Conservation (phyloP, 2,329 filamentous ascomycete genomes). For the Fusarium nodosum region DNA sequence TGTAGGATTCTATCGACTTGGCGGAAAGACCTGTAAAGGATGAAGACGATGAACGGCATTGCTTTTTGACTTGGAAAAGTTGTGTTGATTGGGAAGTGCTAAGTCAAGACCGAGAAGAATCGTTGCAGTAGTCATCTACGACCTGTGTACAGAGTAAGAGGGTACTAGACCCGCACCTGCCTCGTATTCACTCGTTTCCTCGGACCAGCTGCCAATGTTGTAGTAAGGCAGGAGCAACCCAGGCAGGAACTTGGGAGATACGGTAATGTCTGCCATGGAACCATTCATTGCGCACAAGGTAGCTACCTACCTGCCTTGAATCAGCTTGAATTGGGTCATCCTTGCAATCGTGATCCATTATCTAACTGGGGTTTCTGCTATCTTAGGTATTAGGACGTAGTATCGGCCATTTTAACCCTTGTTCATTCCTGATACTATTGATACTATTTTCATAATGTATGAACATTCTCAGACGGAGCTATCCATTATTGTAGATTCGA, state of each 20-base stretch:
- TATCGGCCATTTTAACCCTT: constrained; percentile 7
- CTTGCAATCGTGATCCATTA: background rate
- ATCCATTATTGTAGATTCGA: background rate
- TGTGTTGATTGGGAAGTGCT: background rate
- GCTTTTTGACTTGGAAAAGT: background rate
- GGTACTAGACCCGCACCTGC: constrained; percentile 28
- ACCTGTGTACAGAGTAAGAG: background rate
- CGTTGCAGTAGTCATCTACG: background rate
- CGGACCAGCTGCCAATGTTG: constrained; percentile 11
- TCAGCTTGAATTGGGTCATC: background rate
- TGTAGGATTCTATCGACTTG: background rate
- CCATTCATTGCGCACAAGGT: background rate
- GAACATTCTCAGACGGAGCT: background rate
- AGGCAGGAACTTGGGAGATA: constrained; percentile 4
- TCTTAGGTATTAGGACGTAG: background rate
- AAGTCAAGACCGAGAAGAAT: background rate
- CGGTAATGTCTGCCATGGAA: constrained; percentile 3
- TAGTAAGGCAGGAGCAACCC: background rate
- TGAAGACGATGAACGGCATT: background rate
- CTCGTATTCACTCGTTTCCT: constrained; percentile 37
- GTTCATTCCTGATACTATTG: constrained; percentile 3
- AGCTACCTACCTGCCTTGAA: background rate
- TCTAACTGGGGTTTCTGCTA: constrained; percentile 19
- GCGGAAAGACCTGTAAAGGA: background rate
- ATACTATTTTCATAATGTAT: constrained; percentile 6